Evolutionary conservation across 768 basidiomycete genomes (phyloP).

Genomic region (Polyporus arcularius): DNA sequence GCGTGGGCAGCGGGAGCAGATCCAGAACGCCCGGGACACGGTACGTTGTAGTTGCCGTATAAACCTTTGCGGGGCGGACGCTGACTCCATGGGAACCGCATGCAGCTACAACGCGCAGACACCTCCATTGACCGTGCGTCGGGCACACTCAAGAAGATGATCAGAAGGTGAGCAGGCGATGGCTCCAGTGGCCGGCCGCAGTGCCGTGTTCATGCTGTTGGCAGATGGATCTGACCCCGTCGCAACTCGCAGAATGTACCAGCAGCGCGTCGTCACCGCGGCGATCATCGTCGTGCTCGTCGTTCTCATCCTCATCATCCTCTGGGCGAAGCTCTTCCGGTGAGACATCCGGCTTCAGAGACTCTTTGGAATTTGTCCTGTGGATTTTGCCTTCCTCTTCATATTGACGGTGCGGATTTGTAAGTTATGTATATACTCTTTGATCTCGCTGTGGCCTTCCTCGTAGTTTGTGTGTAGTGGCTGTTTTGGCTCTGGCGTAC

Average conservation of each 20-base stretch:
- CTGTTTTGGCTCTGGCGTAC: too few species aligned
- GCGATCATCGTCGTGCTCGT: conserved; percentile 86
- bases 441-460: background rate
- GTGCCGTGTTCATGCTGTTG: conserved; percentile 15
- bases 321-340: conserved; percentile 37
- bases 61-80: background rate
- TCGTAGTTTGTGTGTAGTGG: too few species aligned
- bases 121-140: conserved; percentile 88
- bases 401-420: background rate
- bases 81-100: background rate
- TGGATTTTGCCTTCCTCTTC: background rate
- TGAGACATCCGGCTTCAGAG: background rate
- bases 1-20: conserved; percentile 87
- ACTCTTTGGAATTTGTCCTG: background rate
- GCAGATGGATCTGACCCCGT: conserved; percentile 25
- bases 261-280: conserved; percentile 86
- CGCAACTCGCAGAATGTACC: conserved; percentile 78
- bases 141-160: conserved; percentile 93
- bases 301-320: conserved; percentile 76
- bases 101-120: conserved; percentile 83
- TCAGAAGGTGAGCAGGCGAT: conserved; percentile 69
- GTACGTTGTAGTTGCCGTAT: conserved; percentile 42
- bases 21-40: conserved; percentile 89
- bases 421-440: background rate
- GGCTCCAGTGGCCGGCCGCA: background rate